Evolutionary conservation across 2,329 filamentous ascomycete species (phyloP).

Genomic region (Verticillium dahliae): DNA sequence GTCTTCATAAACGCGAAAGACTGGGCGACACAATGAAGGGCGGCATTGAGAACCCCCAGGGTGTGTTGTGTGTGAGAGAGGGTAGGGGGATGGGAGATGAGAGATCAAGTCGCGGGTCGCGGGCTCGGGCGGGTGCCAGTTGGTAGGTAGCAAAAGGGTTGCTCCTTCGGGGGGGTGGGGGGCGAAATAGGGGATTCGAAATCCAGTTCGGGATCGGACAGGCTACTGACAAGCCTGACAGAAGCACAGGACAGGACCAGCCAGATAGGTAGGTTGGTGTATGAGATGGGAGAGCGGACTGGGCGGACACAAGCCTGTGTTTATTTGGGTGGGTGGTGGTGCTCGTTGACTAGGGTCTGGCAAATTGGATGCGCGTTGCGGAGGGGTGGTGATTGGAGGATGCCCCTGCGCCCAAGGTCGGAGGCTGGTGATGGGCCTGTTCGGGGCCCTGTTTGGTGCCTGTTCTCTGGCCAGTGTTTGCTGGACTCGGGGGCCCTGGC

Average conservation of each 20-base stretch:
- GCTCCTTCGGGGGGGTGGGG: not conserved
- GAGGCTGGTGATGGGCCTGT: not conserved
- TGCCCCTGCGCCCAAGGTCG: not conserved
- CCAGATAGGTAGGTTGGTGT: not conserved
- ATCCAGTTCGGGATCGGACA: not conserved
- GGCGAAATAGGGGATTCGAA: not conserved
- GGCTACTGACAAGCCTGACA: not conserved
- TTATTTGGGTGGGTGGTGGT: slow-evolving; percentile 23
- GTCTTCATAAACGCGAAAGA: not conserved
- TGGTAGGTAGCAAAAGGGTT: not conserved
- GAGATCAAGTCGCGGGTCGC: not conserved
- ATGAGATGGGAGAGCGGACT: not conserved
- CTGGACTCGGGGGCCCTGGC: not conserved
- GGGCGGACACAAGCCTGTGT: slow-evolving; percentile 10
- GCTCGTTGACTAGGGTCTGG: slow-evolving; percentile 16
- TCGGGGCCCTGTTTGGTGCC: not conserved
- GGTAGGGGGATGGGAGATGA: not conserved
- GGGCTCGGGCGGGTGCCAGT: not conserved
- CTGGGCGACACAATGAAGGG: not conserved
- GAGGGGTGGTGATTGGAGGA: slow-evolving; percentile 9
- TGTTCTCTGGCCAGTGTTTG: not conserved
- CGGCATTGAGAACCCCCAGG: not conserved
- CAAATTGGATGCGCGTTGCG: slow-evolving; percentile 31
- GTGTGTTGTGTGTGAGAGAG: not conserved
- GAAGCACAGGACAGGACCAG: not conserved